These are phyloP conservation scores for Gossypium australe DNA, from an alignment of 345 rosid species.

Conservation along the genomic window DNA sequence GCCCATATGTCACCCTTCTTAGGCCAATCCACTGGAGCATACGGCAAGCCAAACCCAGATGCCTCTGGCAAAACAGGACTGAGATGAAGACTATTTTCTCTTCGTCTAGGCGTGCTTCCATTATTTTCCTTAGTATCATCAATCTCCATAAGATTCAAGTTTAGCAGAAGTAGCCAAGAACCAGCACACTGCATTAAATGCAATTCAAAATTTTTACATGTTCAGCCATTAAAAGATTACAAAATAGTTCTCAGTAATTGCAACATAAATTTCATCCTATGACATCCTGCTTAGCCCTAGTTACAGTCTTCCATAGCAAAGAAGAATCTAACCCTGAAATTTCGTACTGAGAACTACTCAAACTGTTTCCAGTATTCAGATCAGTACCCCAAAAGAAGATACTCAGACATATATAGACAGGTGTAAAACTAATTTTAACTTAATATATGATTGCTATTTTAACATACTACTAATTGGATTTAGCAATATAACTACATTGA, in stretches of 20 bases:
- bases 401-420: no score
- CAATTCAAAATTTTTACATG: neutral
- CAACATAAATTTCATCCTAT: neutral
- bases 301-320: neutral
- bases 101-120: conserved; percentile 7
- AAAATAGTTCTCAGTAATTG: neutral
- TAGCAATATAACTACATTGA: neutral
- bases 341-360: neutral
- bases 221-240: conserved; percentile 3
- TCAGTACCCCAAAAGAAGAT: neutral
- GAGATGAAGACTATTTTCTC: conserved; percentile 22
- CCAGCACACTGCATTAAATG: conserved; percentile 13
- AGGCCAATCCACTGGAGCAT: conserved; percentile 73
- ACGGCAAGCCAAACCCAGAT: conserved; percentile 58
- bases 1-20: conserved; percentile 55
- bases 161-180: conserved; percentile 9
- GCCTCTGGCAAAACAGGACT: conserved; percentile 39
- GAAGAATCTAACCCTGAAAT: neutral
- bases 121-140: conserved; percentile 28
- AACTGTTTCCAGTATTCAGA: neutral
- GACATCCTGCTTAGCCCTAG: neutral
- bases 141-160: conserved; percentile 29
- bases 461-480: no score
- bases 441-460: no score
- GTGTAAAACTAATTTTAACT: no score